Evolutionary conservation across 192 early-diverging fungal genomes (phyloP), one percentile per base, ranked within the genome.

Genomic region (Backusella psychrophila): DNA sequence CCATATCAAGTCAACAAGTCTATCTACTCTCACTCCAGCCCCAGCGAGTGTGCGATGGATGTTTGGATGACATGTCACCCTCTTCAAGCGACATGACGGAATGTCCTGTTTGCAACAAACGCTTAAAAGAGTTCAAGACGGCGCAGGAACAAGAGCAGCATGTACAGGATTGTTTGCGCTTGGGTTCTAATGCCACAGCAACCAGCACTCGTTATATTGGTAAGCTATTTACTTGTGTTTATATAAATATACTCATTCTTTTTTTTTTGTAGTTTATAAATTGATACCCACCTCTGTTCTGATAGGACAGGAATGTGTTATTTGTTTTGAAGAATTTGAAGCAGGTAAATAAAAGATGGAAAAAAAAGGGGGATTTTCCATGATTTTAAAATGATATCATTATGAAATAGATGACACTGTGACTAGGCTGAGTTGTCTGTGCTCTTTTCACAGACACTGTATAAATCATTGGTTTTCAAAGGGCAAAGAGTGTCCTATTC

Each of bases 241-340:
- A 33, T 15, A 67, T 11, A 33, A 29, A 15, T 67, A 34, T 12
- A 71, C 26, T 17, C 31, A 33, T 33, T 31, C 17, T n/a, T n/a
- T 19, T 70, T 73, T 38, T 35, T 38, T 7, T 35, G 31, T 72
- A 89, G 88, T 89, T 0, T 91, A 90, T 73, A 87, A 87, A 68
- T 81, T 94, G 15, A 83, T 82, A 6, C 79, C 79, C 39, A 84
- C 90, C 56, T 89, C 89, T 21, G 87, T 87, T 31, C 72, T 91
- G 76, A 80, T 93, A 68, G 92, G 90, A 41, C 87, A 89, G 79
- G 96, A 97, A 78, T 97, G 96, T 80, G 87, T 92, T 0, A 97
- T 97, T 66, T 97, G 96, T 83, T 94, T 97, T 84, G 94, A 96
- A 72, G 96, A 97, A 78, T 96, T 95, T 88, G 87, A 86, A 72